Evolutionary conservation across 345 rosid species (phyloP).

Genomic region (Sonneratia alba): DNA sequence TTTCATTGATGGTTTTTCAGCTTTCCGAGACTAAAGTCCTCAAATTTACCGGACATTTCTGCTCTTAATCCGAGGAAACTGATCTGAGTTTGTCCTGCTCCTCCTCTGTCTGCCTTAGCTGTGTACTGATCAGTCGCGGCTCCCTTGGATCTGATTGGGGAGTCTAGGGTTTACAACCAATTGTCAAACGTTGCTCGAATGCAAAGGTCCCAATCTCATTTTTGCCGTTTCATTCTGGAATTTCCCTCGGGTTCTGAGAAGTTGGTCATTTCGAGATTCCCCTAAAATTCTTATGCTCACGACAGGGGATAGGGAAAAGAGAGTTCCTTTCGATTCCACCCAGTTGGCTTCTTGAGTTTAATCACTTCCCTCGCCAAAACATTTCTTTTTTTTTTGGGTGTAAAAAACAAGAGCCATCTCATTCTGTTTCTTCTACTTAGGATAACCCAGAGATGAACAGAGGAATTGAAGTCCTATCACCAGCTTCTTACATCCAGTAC

Average conservation of each 20-base stretch:
- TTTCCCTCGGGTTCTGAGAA: conserved; percentile 1
- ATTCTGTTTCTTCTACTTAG: no score
- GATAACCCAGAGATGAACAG: conserved; percentile 36
- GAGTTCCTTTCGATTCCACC: background rate
- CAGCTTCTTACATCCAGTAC: conserved; percentile 50
- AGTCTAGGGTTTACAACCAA: conserved; percentile 23
- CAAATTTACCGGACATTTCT: conserved; percentile 7
- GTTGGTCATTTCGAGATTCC: background rate
- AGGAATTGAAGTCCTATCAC: conserved; percentile 58
- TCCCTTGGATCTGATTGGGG: conserved; percentile 15
- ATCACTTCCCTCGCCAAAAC: no score
- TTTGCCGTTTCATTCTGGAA: background rate
- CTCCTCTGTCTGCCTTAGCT: background rate
- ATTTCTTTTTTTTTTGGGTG: background rate
- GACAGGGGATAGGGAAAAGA: background rate
- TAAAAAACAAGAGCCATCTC: no score
- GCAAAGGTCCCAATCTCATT: no score
- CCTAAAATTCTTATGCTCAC: background rate
- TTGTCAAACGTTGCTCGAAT: no score
- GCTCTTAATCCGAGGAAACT: conserved; percentile 9
- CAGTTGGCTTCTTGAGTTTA: no score
- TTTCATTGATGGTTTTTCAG: background rate
- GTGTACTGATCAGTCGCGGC: no score
- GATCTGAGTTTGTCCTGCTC: conserved; percentile 11
- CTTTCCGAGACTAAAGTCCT: conserved; percentile 10